phyloP scores from a whole-genome alignment of 73 alveolate genomes.

The Tetrahymena malaccensis region DNA sequence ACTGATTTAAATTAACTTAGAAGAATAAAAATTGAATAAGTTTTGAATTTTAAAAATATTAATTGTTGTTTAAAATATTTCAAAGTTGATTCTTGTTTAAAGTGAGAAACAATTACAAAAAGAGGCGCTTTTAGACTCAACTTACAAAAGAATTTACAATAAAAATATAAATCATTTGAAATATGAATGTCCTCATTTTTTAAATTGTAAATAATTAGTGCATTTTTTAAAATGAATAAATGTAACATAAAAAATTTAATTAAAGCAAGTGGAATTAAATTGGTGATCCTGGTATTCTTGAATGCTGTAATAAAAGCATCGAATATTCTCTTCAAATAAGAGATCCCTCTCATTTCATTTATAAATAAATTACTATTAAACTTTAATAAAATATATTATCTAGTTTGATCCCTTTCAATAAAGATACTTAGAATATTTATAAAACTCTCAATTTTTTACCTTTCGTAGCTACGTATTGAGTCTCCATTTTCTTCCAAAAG shows the following conservation, averaged over 20 bases:
- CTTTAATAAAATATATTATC: too few species aligned
- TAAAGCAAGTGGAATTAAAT: background rate
- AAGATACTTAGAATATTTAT: background rate
- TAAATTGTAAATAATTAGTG: background rate
- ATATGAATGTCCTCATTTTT: background rate
- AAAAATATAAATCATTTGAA: too few species aligned
- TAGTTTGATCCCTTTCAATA: background rate
- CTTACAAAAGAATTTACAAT: background rate
- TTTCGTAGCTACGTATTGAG: background rate
- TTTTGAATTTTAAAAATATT: too few species aligned
- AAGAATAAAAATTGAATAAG: too few species aligned
- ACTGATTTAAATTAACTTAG: too few species aligned
- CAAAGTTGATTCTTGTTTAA: too few species aligned
- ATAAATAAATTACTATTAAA: too few species aligned
- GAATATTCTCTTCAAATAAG: too few species aligned
- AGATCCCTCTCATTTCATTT: too few species aligned
- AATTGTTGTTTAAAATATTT: too few species aligned
- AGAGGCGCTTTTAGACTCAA: too few species aligned
- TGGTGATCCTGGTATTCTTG: background rate
- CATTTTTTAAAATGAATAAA: background rate
- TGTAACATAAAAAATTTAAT: background rate
- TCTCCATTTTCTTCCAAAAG: background rate
- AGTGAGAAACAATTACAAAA: too few species aligned
- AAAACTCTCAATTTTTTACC: background rate
- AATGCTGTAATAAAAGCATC: background rate